Evolutionary conservation across 345 rosid species (phyloP), one percentile per base, ranked within the genome.

Genomic region (Corchorus capsularis): DNA sequence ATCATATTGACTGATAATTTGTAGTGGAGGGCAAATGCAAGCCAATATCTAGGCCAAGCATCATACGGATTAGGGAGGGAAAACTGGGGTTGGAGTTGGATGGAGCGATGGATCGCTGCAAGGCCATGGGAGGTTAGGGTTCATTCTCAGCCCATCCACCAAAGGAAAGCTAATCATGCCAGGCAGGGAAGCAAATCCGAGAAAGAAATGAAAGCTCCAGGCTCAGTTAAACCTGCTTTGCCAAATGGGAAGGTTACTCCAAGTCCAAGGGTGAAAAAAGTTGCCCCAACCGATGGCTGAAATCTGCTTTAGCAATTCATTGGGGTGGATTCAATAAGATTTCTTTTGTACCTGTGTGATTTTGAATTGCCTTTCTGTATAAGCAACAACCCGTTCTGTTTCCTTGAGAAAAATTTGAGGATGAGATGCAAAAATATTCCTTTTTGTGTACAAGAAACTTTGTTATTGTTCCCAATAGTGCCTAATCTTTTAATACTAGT

Each of bases 21-120:
- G 82, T 83, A 93, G 98, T 93, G 98, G 98, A 91, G 91, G 76
- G 95, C 97, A 47, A 90, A 90, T 66, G 83, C 91, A 4, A 90
- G 90, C 68, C 94, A 89, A 59, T 91, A 89, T 80, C 89, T 94
- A 6, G 95, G 98, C 27, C 98, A 90, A 74, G 88, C 96, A 71
- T 87, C 91, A 47, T 93, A 85, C 77, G 87, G 82, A 69, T 80
- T 90, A 4, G 89, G 88, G 52, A 89, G 88, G 80, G 92, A 90
- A 68, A 86, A 81, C 56, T 93, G 93, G 98, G 97, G 93, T 35
- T 93, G 97, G 95, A 94, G 95, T 83, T 91, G 98, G 98, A 85
- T 83, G 77, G 95, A 91, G 79, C 90, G 93, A 34, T 91, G 98
- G 97, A 77, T 93, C 3, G 87, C 93, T 0, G 97, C 97, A 39